Evolutionary conservation across 257 asterid species (phyloP), one percentile per base, ranked within the genome.

Genomic region (Rauvolfia tetraphylla): DNA sequence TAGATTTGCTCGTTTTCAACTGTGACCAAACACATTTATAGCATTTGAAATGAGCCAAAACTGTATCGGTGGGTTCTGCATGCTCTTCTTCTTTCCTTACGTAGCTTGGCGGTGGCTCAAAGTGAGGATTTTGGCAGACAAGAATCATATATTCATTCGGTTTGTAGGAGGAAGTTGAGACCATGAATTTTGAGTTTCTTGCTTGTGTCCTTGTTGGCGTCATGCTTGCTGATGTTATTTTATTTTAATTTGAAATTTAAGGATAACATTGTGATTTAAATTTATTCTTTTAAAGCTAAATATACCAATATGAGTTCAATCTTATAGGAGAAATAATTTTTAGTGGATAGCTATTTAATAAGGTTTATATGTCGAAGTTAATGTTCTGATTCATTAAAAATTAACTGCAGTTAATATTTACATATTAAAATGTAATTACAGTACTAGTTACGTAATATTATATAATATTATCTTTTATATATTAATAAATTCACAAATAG

Each of bases 121-220:
- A 15, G 44, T 1, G 27, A 34, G 5, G 42, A 62, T 62, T 33
- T 33, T 63, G n/a, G 44, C 44, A 63, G 27, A 34, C 70, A 63
- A 63, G 70, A 29, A 14, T 25, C 36, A 33, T 15, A 62, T 29
- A 9, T 65, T 65, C 46, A 13, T 34, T n/a, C n/a, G n/a, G 72
- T 38, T 67, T 36, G 71, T 66, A 36, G 71, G 71, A 66, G 71
- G 71, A 23, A 66, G 48, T 66, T 66, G 71, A 23, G 70, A 4
- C 4, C 18, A 36, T 20, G 70, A 7, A 36, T 23, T 14, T 36
- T 20, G 15, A 36, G 39, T 36, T 36, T 34, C 9, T 34, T 34
- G n/a, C 25, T 18, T 34, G 15, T 15, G 23, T 62, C 8, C 23
- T 31, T 62, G 46, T 59, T 46, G 36, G 27, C 10, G 67, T 23